Conservation (phyloP, 768 basidiomycete species). For the Hericium coralloides region DNA sequence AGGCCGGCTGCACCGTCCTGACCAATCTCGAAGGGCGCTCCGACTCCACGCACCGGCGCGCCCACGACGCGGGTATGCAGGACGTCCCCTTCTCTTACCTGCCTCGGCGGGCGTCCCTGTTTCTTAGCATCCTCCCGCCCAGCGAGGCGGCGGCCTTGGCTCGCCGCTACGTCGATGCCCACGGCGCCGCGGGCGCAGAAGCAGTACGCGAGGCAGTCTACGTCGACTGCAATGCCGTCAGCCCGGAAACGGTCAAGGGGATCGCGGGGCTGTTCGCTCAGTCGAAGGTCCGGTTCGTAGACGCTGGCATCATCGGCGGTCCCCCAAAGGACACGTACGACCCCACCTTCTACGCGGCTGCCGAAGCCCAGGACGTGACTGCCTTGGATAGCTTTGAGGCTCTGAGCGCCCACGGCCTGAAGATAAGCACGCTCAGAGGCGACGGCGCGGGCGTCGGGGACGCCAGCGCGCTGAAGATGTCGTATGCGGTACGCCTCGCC, state of each 20-base stretch:
- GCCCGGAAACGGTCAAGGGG: constrained; percentile 36
- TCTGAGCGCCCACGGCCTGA: constrained; percentile 36
- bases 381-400: constrained; percentile 31
- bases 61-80: constrained; percentile 41
- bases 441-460: constrained; percentile 43
- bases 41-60: constrained; percentile 38
- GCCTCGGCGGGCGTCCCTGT: constrained; percentile 29
- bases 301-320: constrained; percentile 49
- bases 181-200: constrained; percentile 3
- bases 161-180: constrained; percentile 26
- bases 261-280: constrained; percentile 38
- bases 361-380: constrained; percentile 22
- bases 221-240: constrained; percentile 53
- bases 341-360: constrained; percentile 49
- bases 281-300: constrained; percentile 36
- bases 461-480: constrained; percentile 58
- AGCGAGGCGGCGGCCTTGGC: constrained; percentile 40
- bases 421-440: constrained; percentile 35
- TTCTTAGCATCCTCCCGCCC: constrained; percentile 53
- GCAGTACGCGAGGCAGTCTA: constrained; percentile 24
- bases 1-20: constrained; percentile 42
- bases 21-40: constrained; percentile 49
- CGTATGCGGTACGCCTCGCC: constrained; percentile 39
- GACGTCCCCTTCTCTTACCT: constrained; percentile 31
- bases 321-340: constrained; percentile 40